A percentile compares a stretch with the other conserved stretches of the same genome.
Evolutionary conservation across 2,329 filamentous ascomycete genomes (phyloP).

Genomic region (Exophiala sp.): DNA sequence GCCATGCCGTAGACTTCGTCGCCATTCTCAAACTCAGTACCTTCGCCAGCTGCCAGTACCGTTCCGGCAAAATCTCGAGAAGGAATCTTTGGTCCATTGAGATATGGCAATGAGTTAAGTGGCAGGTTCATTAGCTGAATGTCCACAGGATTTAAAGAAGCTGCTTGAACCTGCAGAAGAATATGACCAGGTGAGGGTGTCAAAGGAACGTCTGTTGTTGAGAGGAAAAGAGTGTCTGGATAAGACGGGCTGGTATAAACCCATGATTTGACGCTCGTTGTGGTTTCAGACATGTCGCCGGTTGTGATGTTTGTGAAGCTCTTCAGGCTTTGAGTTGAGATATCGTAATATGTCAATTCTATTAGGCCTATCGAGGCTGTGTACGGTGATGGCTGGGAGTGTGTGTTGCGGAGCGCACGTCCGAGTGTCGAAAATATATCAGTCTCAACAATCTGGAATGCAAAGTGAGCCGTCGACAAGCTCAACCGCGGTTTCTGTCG

Average conservation of each 20-base stretch:
- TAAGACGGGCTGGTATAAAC: conserved; percentile 16
- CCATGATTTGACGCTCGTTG: conserved; percentile 19
- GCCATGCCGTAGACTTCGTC: conserved; percentile 19
- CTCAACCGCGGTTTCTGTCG: too few species aligned
- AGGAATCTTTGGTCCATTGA: conserved; percentile 15
- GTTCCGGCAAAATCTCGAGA: conserved; percentile 20
- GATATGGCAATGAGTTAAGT: conserved; percentile 15
- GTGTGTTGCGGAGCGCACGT: background rate
- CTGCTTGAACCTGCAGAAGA: conserved; percentile 16
- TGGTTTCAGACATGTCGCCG: conserved; percentile 9
- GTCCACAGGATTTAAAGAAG: conserved; percentile 21
- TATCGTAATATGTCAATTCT: too few species aligned
- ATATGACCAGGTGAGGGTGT: conserved; percentile 10
- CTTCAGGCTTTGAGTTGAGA: too few species aligned
- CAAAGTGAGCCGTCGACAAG: too few species aligned
- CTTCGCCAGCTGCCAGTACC: conserved; percentile 14
- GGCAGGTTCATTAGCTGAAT: conserved; percentile 24
- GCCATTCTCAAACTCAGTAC: conserved; percentile 14
- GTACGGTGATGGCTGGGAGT: background rate
- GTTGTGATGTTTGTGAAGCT: too few species aligned
- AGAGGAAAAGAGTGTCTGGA: conserved; percentile 17
- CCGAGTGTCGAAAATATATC: background rate
- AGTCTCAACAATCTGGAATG: too few species aligned
- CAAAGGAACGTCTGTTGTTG: conserved; percentile 10
- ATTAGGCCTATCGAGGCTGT: background rate